Conservation (phyloP, 2,329 filamentous ascomycete genomes). For the Aureobasidium sp. region DNA sequence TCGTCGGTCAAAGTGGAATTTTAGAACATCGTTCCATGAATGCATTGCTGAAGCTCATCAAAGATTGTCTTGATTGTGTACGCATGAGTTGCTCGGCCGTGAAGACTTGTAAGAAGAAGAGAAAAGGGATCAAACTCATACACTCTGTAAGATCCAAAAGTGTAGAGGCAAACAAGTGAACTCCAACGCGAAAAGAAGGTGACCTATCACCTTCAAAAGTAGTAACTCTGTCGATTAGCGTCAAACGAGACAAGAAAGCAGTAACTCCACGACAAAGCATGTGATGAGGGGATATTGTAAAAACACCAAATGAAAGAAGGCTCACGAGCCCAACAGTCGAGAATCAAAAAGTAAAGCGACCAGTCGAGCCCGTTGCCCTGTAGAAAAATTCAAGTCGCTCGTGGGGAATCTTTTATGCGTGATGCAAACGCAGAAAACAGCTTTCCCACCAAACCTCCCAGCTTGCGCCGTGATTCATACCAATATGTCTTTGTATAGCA, state of each 20-base stretch:
- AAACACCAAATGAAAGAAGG: conserved; percentile 1
- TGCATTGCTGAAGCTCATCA: conserved; percentile 3
- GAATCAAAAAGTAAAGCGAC: not conserved
- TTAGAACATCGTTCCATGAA: not conserved
- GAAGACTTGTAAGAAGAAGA: not conserved
- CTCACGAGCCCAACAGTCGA: not conserved
- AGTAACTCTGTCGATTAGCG: not conserved
- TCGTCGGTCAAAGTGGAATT: not conserved
- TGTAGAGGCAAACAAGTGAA: not conserved
- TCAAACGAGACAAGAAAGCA: not conserved
- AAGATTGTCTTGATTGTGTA: conserved; percentile 7
- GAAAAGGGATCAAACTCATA: not conserved
- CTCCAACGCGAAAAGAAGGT: not conserved
- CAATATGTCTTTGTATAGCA: conserved; percentile 11
- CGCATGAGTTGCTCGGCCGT: conserved; percentile 4
- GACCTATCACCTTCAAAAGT: not conserved
- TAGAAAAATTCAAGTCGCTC: conserved; percentile 4
- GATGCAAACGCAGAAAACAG: conserved; percentile 8
- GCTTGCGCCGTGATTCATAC: conserved; percentile 12
- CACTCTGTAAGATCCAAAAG: not conserved
- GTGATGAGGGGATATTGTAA: conserved; percentile 6
- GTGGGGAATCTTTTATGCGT: conserved; percentile 11
- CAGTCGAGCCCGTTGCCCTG: not conserved
- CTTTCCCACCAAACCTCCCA: conserved; percentile 5
- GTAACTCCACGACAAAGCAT: not conserved